These are phyloP conservation scores for Colletotrichum sp. DNA, from an alignment of 2,329 filamentous ascomycete genomes.

Conservation along the genomic window DNA sequence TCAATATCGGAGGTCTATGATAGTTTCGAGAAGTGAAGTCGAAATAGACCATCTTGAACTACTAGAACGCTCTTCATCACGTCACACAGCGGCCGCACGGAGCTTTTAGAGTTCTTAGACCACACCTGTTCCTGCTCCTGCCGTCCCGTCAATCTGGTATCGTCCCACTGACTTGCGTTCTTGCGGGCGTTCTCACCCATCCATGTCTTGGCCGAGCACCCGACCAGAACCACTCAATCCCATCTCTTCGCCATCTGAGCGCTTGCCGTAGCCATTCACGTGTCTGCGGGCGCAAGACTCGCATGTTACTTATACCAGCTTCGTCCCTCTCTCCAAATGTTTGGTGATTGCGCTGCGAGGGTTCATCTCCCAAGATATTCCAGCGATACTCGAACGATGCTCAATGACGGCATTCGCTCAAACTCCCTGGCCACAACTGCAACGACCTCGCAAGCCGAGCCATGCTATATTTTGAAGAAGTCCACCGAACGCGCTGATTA, in stretches of 20 bases:
- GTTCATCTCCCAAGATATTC: background rate
- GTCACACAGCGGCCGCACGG: background rate
- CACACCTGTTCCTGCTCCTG: background rate
- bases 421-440: rapidly evolving
- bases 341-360: background rate
- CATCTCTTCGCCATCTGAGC: background rate
- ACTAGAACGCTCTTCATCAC: background rate
- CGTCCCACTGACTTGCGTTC: slow-evolving; percentile 13
- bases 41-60: background rate
- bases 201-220: background rate
- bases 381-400: background rate
- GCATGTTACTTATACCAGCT: background rate
- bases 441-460: rapidly evolving
- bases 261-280: slow-evolving; percentile 1
- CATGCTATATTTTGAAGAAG: background rate
- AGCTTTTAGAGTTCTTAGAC: background rate
- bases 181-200: slow-evolving; percentile 19
- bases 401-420: background rate
- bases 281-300: slow-evolving; percentile 15
- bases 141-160: background rate
- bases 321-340: background rate
- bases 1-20: background rate
- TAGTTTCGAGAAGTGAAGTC: background rate
- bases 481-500: background rate
- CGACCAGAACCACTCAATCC: background rate